phyloP scores from a whole-genome alignment of 441 rosid genomes.

The Dalechampia spathulata region DNA sequence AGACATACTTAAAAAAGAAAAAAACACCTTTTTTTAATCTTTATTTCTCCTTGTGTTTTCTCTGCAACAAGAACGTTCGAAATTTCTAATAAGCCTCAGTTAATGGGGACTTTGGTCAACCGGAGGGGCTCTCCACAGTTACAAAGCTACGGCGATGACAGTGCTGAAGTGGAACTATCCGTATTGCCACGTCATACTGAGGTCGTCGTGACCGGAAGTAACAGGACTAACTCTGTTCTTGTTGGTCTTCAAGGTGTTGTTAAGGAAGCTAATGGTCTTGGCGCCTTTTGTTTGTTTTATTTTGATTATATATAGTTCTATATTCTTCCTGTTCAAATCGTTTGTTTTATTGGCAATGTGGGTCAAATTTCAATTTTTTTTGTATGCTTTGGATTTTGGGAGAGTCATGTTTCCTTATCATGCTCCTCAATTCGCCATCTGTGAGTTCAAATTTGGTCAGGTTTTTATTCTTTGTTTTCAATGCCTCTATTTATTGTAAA shows the following conservation, averaged over 20 bases:
- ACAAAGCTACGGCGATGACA: constrained; percentile 60
- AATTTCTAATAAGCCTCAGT: constrained; percentile 39
- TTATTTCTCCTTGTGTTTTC: constrained; percentile 27
- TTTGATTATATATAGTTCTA: neutral
- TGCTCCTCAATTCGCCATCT: too few species aligned
- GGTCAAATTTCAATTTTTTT: too few species aligned
- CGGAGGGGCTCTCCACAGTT: constrained; percentile 55
- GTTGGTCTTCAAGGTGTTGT: constrained; percentile 97
- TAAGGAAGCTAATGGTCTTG: constrained; percentile 90
- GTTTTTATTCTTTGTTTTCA: too few species aligned
- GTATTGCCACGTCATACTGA: constrained; percentile 95
- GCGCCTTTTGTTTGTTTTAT: constrained; percentile 20
- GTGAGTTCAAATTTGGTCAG: too few species aligned
- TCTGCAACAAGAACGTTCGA: constrained; percentile 28
- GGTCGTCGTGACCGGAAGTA: constrained; percentile 92
- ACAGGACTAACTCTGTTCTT: constrained; percentile 90
- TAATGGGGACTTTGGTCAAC: constrained; percentile 55
- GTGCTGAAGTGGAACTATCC: constrained; percentile 85
- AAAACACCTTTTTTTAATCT: too few species aligned
- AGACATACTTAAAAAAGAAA: constrained; percentile 8
- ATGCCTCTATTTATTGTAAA: too few species aligned
- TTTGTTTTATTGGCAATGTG: too few species aligned
- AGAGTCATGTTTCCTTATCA: too few species aligned
- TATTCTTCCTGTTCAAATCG: too few species aligned
- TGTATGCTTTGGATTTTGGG: too few species aligned